Base-by-base conservation (phyloP, 164 flowering plant species). In the Dillenia turbinata region DNA sequence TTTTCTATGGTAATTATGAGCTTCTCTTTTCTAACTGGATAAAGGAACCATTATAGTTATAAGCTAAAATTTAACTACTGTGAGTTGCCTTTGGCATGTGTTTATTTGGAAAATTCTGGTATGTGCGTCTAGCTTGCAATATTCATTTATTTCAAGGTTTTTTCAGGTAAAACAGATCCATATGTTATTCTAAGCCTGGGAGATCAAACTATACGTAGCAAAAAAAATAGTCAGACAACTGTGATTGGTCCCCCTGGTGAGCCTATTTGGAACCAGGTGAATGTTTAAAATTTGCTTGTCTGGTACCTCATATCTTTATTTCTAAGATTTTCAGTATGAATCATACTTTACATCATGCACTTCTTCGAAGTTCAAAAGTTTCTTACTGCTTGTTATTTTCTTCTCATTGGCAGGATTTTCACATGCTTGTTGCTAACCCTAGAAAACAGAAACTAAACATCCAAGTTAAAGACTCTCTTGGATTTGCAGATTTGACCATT, bases 231-330 rank as follows among this genome's bases (percentile, higher is more conserved):
- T 69, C 97, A 91, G 76, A 94, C 98, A 19, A 89, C 98, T 52
- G 87, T 94, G 53, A 85, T 83, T 73, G 98, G 98, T 16, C 91
- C 90, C 24, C 98, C 98, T 65, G 98, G 97, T 44, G 83, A 83
- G 68, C 98, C 98, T 47, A 91, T 94, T 43, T 94, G 97, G 98
- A 94, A 94, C 79, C 98, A 94, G 88, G 98, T 90, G 65, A 79
- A 65, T 46, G 47, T 56, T 57, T 53, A 33, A 33, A 33, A 33
- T 4, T 49, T 44, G 11, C 33, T 60, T 44, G 44, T 12, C 54
- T n/a, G 43, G 40, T 13, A 44, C 17, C 17, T n/a, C 24, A 52
- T 7, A 3, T 44, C 22, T 59, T 17, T 16, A 47, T 6, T 59
- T 47, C 10, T 47, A 22, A 47, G 54, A 5, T 60, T 53, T 56